Evolutionary conservation across 306 rosid species (phyloP).

Genomic region (Acacia acuminata): DNA sequence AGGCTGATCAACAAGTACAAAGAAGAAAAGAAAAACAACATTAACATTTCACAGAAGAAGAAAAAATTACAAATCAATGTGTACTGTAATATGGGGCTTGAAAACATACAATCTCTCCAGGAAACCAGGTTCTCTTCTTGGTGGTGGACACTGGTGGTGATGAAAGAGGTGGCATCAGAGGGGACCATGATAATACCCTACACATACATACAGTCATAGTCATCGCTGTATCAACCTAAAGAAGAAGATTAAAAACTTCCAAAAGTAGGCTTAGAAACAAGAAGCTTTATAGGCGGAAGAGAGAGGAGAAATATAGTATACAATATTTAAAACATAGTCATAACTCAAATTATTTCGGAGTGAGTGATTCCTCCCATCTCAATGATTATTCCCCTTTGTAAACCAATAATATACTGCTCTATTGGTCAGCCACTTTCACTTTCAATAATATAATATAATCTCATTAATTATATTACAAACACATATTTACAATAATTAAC

Average conservation of each 20-base stretch:
- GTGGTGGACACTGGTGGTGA: slow-evolving; percentile 61
- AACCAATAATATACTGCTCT: no score
- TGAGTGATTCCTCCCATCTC: no score
- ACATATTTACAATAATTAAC: no score
- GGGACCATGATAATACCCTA: slow-evolving; percentile 95
- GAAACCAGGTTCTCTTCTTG: slow-evolving; percentile 57
- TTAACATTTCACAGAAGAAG: neutral
- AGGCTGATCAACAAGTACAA: slow-evolving; percentile 44
- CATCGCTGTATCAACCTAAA: neutral
- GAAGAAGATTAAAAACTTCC: neutral
- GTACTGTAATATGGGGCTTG: neutral
- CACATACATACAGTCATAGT: neutral
- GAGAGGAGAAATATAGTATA: neutral
- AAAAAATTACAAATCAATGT: neutral
- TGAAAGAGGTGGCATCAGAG: slow-evolving; percentile 84
- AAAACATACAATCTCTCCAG: slow-evolving; percentile 72
- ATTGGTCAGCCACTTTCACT: no score
- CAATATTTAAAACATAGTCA: no score
- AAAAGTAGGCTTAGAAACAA: neutral
- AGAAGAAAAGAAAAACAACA: no score
- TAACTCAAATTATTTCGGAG: no score
- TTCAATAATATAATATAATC: no score
- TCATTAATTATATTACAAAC: no score
- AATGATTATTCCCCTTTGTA: no score
- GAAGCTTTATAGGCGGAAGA: neutral